Base-by-base conservation (phyloP, 2,329 filamentous ascomycete species). In the Chaetomium sp. region DNA sequence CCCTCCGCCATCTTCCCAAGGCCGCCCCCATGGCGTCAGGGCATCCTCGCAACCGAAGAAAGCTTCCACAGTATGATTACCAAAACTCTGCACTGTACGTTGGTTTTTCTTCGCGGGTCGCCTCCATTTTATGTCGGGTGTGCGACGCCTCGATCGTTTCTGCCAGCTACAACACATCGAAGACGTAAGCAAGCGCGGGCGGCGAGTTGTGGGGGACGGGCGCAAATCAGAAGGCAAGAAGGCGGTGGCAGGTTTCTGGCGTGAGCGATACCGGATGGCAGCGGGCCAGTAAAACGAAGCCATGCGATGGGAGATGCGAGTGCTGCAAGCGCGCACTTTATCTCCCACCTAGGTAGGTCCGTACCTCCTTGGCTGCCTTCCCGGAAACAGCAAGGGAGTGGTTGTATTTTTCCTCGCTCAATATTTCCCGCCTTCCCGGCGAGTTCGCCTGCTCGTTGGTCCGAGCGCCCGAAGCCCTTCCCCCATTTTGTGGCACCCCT, bases 401-500 rank as follows among this genome's bases (percentile, higher is more conserved):
- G 37, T 37, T 37, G 42, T 53, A 50, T 44, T 57, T 54, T 53
- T 53, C 32, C 19, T 41, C 37, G 33, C 40, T 53, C 38, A 49
- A 54, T 49, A 53, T 38, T 58, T 57, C 52, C 42, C 43, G 45
- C 53, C 46, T 38, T 55, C 45, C 40, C 37, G 33, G n/a, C 32
- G 36, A 33, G 41, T 43, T n/a, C n/a, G 45, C 52, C 47, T 52
- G 54, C 58, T 52, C 49, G 47, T 54, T 58, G 54, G 57, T 44
- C 61, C 59, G 44, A 56, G 53, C 57, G 49, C 47, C 55, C 19
- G 3, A 51, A 45, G 55, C 55, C 60, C 60, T 61, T 54, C 55
- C 58, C 55, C 49, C 61, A 60, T 57, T 57, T 59, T 54, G 53
- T 55, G 54, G 58, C 54, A 35, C 55, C 59, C 56, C 60, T 61